These are phyloP conservation scores for Tetraselmis striata DNA, from an alignment of 139 green algal species.

Conservation along the genomic window DNA sequence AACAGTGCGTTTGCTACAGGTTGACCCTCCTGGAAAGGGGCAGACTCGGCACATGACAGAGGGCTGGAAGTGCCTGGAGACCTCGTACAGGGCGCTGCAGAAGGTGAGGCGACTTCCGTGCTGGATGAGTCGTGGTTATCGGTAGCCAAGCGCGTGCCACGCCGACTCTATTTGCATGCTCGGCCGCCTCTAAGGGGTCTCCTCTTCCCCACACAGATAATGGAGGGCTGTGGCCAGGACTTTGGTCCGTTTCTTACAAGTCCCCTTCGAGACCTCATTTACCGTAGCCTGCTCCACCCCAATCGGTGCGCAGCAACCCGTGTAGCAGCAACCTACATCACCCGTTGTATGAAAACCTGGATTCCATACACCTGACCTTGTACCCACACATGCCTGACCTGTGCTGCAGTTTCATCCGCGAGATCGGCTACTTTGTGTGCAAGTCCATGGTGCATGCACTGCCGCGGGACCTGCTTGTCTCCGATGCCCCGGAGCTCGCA, in stretches of 20 bases:
- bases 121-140: no score
- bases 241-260: conserved; percentile 18
- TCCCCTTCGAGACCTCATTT: conserved; percentile 9
- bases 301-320: no score
- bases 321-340: no score
- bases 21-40: conserved; percentile 46
- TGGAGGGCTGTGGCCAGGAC: conserved; percentile 42
- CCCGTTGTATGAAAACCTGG: no score
- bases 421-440: conserved; percentile 65
- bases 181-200: no score
- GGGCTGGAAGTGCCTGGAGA: conserved; percentile 86
- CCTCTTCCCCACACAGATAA: conserved; percentile 33
- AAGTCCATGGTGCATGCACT: conserved; percentile 23
- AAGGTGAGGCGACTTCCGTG: no score
- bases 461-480: conserved; percentile 9
- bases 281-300: conserved; percentile 58
- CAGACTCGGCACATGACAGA: conserved; percentile 82
- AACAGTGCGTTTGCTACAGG: no score
- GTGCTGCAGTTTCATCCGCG: conserved; percentile 82
- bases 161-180: no score
- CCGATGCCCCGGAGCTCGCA: conserved; percentile 18
- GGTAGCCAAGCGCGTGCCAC: no score
- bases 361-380: no score
- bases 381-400: no score
- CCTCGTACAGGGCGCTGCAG: conserved; percentile 35